Evolutionary conservation across 2,329 filamentous ascomycete species (phyloP).

Genomic region (Colletotrichum shisoi): DNA sequence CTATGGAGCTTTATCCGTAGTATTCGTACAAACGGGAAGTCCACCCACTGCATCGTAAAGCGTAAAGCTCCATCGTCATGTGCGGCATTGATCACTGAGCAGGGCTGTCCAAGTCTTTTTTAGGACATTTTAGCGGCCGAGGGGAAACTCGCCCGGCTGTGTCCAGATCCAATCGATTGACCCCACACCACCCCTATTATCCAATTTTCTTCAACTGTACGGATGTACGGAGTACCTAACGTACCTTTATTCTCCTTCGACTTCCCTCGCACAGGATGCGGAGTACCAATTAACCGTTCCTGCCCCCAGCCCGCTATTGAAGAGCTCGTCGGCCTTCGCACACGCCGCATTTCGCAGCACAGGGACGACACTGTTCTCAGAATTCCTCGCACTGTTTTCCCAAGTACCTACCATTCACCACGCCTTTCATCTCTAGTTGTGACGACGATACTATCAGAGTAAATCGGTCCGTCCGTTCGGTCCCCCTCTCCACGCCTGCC

Average conservation of each 20-base stretch:
- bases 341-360: background rate
- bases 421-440: constrained; percentile 14
- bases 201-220: background rate
- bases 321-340: background rate
- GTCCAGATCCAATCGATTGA: constrained; percentile 18
- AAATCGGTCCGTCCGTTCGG: constrained; percentile 20
- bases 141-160: constrained; percentile 17
- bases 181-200: constrained; percentile 2
- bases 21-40: background rate
- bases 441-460: constrained; percentile 23
- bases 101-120: constrained; percentile 29
- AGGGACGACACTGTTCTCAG: no score
- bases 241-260: background rate
- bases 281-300: no score
- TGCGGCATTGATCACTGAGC: constrained; percentile 12
- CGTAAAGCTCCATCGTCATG: constrained; percentile 7
- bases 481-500: constrained; percentile 24
- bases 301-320: background rate
- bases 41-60: constrained; percentile 2
- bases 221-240: no score
- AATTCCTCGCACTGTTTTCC: constrained; percentile 7
- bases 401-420: background rate
- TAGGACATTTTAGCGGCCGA: constrained; percentile 30
- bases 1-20: background rate
- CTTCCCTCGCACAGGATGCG: no score